These are phyloP conservation scores for Waltergamsia citrina DNA, from an alignment of 2,329 filamentous ascomycete genomes.

Conservation along the genomic window DNA sequence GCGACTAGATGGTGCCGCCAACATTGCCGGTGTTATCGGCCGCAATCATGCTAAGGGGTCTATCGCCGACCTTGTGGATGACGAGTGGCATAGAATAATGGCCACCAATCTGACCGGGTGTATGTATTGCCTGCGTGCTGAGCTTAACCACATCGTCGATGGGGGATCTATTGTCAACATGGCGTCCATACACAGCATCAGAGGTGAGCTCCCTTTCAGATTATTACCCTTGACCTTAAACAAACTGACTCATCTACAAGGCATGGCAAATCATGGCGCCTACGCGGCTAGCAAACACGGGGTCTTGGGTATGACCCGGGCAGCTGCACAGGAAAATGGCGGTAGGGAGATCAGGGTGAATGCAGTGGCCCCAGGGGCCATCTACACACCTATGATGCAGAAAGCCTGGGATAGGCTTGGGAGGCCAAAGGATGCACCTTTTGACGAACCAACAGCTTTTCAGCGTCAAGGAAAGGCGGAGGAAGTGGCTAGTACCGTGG, in stretches of 20 bases:
- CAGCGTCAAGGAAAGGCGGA: conserved; percentile 31
- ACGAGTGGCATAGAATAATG: conserved; percentile 38
- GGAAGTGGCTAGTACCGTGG: conserved; percentile 22
- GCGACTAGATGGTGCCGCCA: conserved; percentile 43
- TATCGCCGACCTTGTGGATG: conserved; percentile 33
- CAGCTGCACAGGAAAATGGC: conserved; percentile 29
- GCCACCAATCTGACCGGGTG: conserved; percentile 39
- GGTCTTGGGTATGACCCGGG: conserved; percentile 23
- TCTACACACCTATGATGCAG: conserved; percentile 39
- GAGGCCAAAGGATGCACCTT: conserved; percentile 23
- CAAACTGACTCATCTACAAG: conserved; percentile 8
- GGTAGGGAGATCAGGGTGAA: conserved; percentile 33
- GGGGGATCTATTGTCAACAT: conserved; percentile 52
- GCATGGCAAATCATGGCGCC: conserved; percentile 23
- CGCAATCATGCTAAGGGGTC: conserved; percentile 28
- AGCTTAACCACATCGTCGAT: conserved; percentile 25
- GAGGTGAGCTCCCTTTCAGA: conserved; percentile 25
- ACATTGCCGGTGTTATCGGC: conserved; percentile 43
- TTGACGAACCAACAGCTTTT: conserved; percentile 31
- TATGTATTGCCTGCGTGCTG: conserved; percentile 39
- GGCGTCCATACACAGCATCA: conserved; percentile 33
- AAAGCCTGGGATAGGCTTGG: conserved; percentile 26
- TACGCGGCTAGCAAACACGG: conserved; percentile 29
- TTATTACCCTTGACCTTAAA: not conserved
- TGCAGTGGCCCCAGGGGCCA: conserved; percentile 36